These are phyloP conservation scores for Sclerotinia glacialis DNA, from an alignment of 2,329 filamentous ascomycete species.

Conservation along the genomic window DNA sequence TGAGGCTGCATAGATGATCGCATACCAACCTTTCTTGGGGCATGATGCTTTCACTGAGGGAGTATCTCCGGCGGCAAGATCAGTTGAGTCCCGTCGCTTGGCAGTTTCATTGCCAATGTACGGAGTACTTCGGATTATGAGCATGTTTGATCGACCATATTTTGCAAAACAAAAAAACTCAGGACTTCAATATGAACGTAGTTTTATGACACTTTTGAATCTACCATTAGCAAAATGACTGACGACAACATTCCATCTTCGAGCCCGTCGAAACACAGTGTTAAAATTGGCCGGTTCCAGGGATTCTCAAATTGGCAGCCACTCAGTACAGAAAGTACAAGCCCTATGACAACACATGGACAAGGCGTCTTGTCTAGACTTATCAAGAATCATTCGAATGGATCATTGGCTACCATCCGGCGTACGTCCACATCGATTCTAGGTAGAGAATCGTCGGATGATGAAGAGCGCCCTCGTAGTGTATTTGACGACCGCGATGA, in stretches of 20 bases:
- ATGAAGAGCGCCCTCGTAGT: slow-evolving; percentile 32
- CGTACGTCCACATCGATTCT: slow-evolving; percentile 27
- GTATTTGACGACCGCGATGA: slow-evolving; percentile 30
- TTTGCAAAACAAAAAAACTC: background rate
- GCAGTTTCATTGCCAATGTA: background rate
- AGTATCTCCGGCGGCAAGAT: background rate
- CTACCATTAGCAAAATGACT: slow-evolving; percentile 5
- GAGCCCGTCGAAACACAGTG: slow-evolving; percentile 15
- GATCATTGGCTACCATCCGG: slow-evolving; percentile 31
- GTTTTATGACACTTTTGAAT: background rate
- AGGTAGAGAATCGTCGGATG: slow-evolving; percentile 30
- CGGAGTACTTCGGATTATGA: background rate
- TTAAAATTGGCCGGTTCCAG: background rate
- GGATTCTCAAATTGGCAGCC: slow-evolving; percentile 34
- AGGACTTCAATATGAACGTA: background rate
- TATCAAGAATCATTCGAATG: slow-evolving; percentile 36
- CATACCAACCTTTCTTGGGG: background rate
- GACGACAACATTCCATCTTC: slow-evolving; percentile 2
- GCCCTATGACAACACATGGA: slow-evolving; percentile 38
- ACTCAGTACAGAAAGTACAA: slow-evolving; percentile 34
- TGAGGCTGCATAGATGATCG: background rate
- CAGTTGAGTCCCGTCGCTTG: slow-evolving; percentile 6
- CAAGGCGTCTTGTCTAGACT: slow-evolving; percentile 35
- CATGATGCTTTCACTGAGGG: background rate
- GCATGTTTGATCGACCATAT: slow-evolving; percentile 8